Evolutionary conservation across 176 grass and related monocot genomes (phyloP), one percentile per base, ranked within the genome.

Genomic region (Musa beccarii): DNA sequence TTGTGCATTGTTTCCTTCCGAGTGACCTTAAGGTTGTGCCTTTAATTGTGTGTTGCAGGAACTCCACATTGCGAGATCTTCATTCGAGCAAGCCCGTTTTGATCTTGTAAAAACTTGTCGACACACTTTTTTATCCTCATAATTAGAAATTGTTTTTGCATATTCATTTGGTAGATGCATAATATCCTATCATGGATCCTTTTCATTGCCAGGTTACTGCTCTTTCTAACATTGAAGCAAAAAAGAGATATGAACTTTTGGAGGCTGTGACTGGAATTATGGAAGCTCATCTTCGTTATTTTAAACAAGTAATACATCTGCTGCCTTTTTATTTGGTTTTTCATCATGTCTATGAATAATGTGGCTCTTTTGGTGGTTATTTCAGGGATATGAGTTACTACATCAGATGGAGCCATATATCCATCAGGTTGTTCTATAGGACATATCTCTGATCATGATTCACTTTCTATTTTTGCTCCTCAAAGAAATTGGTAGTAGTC

Each of bases 261-360:
- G 94, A 98, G 85, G 84, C 94, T 80, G 94, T 98, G 81, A 98
- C 90, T 82, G 94, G 94, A 73, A 98, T 86, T 51, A 98, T 98
- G 94, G 94, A 98, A 87, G 88, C 94, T 49, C 94, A 98, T 91
- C 94, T 98, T 80, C 90, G 90, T 79, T 98, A 98, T 83, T 90
- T 92, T 76, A 90, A 90, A 96, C 89, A 92, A 86, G 89, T 43
- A 43, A 92, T 57, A 57, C 17, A 16, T 16, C 55, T 71, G 52
- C 8, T 69, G 1, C 65, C 52, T 69, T 83, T 81, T 15, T 17
- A 80, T 73, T 79, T 74, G 25, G 6, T 43, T 43, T 43, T 51
- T 85, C 21, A 75, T 81, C 71, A 51, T 26, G 89, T 53, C 20
- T 79, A 2, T 57, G 19, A 17, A 57, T 57, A 12, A 57, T 57